A percentile compares a stretch with the other conserved stretches of the same genome.
Evolutionary conservation across 1,139 yeast species (phyloP).

Genomic region (Blastobotrys illinoisensis): DNA sequence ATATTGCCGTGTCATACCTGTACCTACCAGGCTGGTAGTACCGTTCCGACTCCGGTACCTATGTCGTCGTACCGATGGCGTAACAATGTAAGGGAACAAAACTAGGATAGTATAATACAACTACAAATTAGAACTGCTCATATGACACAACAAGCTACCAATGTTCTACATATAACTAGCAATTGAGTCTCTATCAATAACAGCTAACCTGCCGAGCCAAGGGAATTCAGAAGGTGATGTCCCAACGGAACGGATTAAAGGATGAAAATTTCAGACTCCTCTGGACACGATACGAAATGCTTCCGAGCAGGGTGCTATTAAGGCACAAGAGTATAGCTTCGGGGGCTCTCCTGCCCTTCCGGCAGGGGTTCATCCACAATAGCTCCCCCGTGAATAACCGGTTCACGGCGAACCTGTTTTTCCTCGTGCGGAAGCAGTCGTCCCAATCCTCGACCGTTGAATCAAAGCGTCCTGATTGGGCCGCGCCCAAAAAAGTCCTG

Average conservation of each 20-base stretch:
- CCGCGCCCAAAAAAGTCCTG: slow-evolving; percentile 13
- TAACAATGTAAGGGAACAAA: too few species aligned
- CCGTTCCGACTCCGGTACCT: too few species aligned
- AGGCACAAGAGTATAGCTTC: neutral
- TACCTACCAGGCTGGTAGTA: too few species aligned
- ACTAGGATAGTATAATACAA: too few species aligned
- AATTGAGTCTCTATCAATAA: too few species aligned
- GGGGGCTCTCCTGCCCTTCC: neutral
- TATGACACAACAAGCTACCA: too few species aligned
- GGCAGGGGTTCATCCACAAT: neutral
- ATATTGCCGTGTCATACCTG: too few species aligned
- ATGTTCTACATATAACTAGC: too few species aligned
- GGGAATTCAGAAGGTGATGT: neutral
- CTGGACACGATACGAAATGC: neutral
- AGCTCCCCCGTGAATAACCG: neutral
- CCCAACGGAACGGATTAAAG: neutral
- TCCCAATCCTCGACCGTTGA: neutral
- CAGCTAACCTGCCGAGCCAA: too few species aligned
- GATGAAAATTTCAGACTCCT: neutral
- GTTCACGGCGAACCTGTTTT: neutral
- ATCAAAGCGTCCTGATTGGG: slow-evolving; percentile 9
- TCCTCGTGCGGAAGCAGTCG: neutral
- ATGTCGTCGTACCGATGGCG: too few species aligned
- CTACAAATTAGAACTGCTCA: too few species aligned
- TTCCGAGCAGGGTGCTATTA: neutral